Conservation (phyloP, 2,329 filamentous ascomycete species). For the Botrytis hyacinthi region DNA sequence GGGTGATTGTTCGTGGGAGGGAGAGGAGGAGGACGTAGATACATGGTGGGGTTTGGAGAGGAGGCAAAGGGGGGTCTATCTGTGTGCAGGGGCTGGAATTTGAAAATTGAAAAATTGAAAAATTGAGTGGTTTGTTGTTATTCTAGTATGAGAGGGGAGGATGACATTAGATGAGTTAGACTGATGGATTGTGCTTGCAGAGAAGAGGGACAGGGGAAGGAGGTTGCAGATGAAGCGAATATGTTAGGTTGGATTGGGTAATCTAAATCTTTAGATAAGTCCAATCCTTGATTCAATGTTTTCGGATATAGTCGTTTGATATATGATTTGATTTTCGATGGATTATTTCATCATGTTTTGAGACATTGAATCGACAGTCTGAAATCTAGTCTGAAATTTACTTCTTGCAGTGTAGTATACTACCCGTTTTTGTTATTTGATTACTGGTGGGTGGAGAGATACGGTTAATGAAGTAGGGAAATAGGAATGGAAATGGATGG, state of each 20-base stretch:
- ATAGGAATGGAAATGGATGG: too few relatives aligned
- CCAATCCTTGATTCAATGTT: not conserved
- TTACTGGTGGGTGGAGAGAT: too few relatives aligned
- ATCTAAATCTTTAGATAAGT: too few relatives aligned
- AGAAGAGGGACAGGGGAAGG: not conserved
- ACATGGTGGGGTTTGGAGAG: not conserved
- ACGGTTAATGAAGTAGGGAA: too few relatives aligned
- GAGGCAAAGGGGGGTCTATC: too few relatives aligned
- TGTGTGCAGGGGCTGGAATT: too few relatives aligned
- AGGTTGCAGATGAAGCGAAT: not conserved
- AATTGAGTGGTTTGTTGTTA: not conserved
- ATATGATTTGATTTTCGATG: not conserved
- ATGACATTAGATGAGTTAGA: not conserved
- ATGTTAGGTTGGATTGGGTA: not conserved
- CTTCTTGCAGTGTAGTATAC: too few relatives aligned
- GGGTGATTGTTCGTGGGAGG: not conserved
- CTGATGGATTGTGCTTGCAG: not conserved
- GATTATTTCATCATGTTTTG: too few relatives aligned
- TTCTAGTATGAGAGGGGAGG: not conserved
- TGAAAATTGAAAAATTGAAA: too few relatives aligned
- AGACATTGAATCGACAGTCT: too few relatives aligned
- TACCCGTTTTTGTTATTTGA: too few relatives aligned
- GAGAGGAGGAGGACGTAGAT: not conserved
- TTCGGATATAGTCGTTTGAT: not conserved
- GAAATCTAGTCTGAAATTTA: too few relatives aligned